Evolutionary conservation across 441 rosid genomes (phyloP).

Genomic region (Erysimum pusillum): DNA sequence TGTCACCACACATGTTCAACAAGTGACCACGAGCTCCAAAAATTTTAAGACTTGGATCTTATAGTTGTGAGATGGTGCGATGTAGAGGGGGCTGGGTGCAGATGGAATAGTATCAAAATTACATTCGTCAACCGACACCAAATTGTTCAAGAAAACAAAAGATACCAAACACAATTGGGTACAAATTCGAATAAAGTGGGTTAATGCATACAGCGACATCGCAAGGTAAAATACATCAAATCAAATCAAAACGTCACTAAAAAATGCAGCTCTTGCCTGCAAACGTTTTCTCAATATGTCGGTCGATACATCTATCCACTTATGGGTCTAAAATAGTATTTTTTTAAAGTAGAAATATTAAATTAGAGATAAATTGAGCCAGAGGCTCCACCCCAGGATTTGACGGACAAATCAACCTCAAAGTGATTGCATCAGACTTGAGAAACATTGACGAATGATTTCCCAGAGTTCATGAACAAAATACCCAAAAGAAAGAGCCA

Average conservation of each 20-base stretch:
- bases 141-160: slow-evolving; percentile 21
- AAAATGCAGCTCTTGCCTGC: slow-evolving; percentile 26
- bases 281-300: slow-evolving; percentile 40
- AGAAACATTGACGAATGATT: neutral
- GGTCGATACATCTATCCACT: slow-evolving; percentile 32
- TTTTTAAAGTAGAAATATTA: neutral
- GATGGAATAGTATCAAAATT: neutral
- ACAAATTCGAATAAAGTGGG: slow-evolving; percentile 6
- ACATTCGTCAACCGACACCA: neutral
- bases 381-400: slow-evolving; percentile 30
- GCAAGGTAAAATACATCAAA: slow-evolving; percentile 27
- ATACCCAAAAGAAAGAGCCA: neutral
- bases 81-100: neutral
- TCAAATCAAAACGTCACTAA: slow-evolving; percentile 25
- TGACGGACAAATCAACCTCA: slow-evolving; percentile 20
- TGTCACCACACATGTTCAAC: neutral
- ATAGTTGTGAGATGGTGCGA: neutral
- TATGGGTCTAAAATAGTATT: neutral
- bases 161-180: slow-evolving; percentile 16
- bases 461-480: neutral
- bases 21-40: neutral
- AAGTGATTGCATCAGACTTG: neutral
- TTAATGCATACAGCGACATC: neutral
- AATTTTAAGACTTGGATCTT: neutral
- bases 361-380: slow-evolving; percentile 8